Conservation (phyloP, 176 grass and related monocot species). For the maize (Zea mays) region Zm-B73-REFERENCE-NAM-5.0 NC_050096.1:233521001-233521500, state of each 20-base stretch:
- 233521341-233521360: too few relatives aligned
- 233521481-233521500: too few relatives aligned
- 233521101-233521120: constrained; percentile 99
- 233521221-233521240: constrained; percentile 15
- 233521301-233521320: background rate
- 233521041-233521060: constrained; percentile 34
- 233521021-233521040: constrained; percentile 29
- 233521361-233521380: too few relatives aligned
- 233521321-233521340: constrained; percentile 17
- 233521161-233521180: constrained; percentile 32
- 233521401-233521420: too few relatives aligned
- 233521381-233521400: too few relatives aligned
- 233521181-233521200: background rate
- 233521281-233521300: background rate
- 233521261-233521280: constrained; percentile 9
- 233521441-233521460: too few relatives aligned
- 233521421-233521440: too few relatives aligned
- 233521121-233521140: constrained; percentile 80
- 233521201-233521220: constrained; percentile 6
- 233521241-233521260: constrained; percentile 11
- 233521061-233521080: constrained; percentile 60
- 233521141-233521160: constrained; percentile 62
- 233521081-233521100: constrained; percentile 89
- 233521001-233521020: constrained; percentile 13
- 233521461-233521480: too few relatives aligned